Percentiles rank a stretch among this genome's conserved stretches.
Evolutionary conservation across 202 grass and related monocot species (phyloP).

Genomic region (Schoenoplectus triqueter): DNA sequence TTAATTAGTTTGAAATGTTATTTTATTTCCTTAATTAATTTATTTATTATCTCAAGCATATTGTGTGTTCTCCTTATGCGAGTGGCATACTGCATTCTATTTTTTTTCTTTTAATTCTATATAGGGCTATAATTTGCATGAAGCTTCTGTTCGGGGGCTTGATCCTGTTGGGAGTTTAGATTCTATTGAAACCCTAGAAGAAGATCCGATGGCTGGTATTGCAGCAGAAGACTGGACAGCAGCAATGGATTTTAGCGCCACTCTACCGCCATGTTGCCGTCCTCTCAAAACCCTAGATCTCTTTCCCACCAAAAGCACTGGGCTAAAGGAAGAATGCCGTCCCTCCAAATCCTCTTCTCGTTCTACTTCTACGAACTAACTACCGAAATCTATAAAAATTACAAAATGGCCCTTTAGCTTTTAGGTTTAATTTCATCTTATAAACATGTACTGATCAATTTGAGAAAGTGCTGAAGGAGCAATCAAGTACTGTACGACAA

Average conservation of each 20-base stretch:
- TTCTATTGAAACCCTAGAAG: slow-evolving; percentile 30
- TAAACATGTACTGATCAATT: not conserved
- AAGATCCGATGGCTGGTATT: slow-evolving; percentile 22
- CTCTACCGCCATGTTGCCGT: slow-evolving; percentile 66
- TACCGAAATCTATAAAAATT: slow-evolving; percentile 1
- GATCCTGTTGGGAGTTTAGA: slow-evolving; percentile 41
- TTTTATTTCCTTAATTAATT: too few relatives aligned
- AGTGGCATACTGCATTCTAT: too few relatives aligned
- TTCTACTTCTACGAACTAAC: slow-evolving; percentile 88
- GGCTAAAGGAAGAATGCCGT: slow-evolving; percentile 79
- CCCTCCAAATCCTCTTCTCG: slow-evolving; percentile 94
- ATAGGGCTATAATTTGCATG: slow-evolving; percentile 50
- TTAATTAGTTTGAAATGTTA: too few relatives aligned
- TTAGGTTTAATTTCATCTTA: slow-evolving; percentile 18
- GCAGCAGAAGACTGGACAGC: slow-evolving; percentile 40
- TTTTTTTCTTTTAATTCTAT: not conserved
- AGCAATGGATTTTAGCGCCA: slow-evolving; percentile 40
- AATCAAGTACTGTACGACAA: too few relatives aligned
- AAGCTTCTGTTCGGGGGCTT: slow-evolving; percentile 43
- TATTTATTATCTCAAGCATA: too few relatives aligned
- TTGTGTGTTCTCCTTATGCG: too few relatives aligned
- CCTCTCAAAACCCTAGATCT: slow-evolving; percentile 80
- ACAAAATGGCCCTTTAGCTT: not conserved
- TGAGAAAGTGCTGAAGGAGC: not conserved
- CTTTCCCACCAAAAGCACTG: slow-evolving; percentile 78